Evolutionary conservation across 768 basidiomycete genomes (phyloP), one percentile per base, ranked within the genome.

Genomic region (Mrakia gelida): DNA sequence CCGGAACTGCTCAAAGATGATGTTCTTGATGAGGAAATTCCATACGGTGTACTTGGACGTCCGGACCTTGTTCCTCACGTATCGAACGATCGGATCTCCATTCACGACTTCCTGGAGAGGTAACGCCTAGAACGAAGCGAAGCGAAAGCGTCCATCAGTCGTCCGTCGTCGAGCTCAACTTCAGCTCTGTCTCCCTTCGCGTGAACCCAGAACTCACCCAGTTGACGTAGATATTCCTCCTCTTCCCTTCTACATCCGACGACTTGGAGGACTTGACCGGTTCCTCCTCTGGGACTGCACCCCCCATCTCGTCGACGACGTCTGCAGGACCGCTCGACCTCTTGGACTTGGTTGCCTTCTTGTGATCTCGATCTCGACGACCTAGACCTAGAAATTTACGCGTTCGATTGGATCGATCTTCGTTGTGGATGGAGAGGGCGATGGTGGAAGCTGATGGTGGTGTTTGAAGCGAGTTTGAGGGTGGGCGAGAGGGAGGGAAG

Each of bases 1-100:
- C 79, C 93, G 88, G 83, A 98, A 99, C 83, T 99, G 96, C 85
- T 98, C 94, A 80, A 90, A 93, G 80, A 98, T 85, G 83, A 98
- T 97, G 79, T 83, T 80, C 88, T 93, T 95, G 15, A 95, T 95
- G 63, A 98, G 81, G 83, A 98, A 98, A 0, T 94, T 92, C 71
- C 97, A 71, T 70, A 93, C 84, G 38, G 94, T 96, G 85, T 98
- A 98, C 85, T 95, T 93, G 80, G 91, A 92, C 59, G 95, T 97
- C 82, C 92, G 88, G 80, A 98, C 94, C 88, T 97, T 98, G 84
- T 97, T 98, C 82, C 95, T 87, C 43, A 89, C 88, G 84, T 95
- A 98, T n/a, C 89, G 88, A 56, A 86, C 89, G 74, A 88, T 85
- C 0, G 93, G 94, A 77, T 95, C 92, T n/a, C 92, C 93, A 70